A percentile compares a stretch with the other conserved stretches of the same genome.
Conservation (phyloP, 139 green algal genomes). For the Chlorella vulgaris region DNA sequence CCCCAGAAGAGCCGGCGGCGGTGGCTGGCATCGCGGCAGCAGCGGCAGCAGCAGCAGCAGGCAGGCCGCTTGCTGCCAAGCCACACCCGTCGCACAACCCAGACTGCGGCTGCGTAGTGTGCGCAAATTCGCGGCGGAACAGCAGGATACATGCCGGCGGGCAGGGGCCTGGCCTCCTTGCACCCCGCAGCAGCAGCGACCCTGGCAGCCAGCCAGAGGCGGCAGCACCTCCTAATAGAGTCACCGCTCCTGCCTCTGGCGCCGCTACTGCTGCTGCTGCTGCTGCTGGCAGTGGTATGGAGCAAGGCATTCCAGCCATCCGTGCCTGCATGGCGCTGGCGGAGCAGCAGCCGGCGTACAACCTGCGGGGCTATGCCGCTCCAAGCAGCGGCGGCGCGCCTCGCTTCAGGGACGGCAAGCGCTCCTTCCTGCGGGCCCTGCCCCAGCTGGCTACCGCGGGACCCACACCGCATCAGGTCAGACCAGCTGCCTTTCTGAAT, state of each 20-base stretch:
- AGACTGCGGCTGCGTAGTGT: slow-evolving; percentile 83
- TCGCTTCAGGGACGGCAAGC: slow-evolving; percentile 61
- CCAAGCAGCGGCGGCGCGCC: background rate
- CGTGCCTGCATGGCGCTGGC: background rate
- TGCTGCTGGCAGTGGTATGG: no score
- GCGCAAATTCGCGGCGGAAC: slow-evolving; percentile 73
- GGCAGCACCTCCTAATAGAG: no score
- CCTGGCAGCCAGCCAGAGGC: no score
- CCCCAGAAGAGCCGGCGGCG: no score
- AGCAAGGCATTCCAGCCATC: background rate
- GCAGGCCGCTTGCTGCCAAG: no score
- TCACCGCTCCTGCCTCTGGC: no score
- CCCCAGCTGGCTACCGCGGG: slow-evolving; percentile 57
- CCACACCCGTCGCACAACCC: slow-evolving; percentile 51
- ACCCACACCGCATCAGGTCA: background rate
- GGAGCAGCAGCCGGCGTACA: background rate
- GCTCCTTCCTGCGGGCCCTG: slow-evolving; percentile 71
- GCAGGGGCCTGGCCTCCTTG: no score
- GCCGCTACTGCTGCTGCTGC: no score
- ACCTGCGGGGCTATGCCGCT: background rate
- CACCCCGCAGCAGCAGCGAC: no score
- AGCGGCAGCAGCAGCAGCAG: no score
- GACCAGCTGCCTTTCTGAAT: no score
- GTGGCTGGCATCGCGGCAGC: no score
- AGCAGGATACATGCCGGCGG: slow-evolving; percentile 18